Evolutionary conservation across 306 rosid species (phyloP).

Genomic region (Lathyrus oleraceus): DNA sequence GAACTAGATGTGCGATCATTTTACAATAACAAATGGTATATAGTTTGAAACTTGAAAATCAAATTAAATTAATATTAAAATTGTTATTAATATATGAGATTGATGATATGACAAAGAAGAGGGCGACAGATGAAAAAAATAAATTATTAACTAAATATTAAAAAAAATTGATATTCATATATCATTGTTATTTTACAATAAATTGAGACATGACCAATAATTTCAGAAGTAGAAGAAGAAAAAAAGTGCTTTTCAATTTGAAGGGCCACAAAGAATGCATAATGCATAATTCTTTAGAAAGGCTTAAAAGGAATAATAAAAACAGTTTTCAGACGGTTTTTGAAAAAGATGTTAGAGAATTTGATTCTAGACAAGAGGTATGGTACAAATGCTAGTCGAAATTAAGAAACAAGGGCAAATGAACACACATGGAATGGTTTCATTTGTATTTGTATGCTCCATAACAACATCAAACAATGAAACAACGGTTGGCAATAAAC

Average conservation of each 20-base stretch:
- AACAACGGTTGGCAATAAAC: neutral
- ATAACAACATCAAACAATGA: neutral
- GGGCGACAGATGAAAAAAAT: no score
- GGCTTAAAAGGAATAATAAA: neutral
- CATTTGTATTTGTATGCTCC: neutral
- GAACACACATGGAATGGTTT: neutral
- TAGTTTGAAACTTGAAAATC: no score
- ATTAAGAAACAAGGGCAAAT: neutral
- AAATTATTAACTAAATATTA: no score
- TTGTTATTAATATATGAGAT: no score
- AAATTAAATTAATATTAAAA: no score
- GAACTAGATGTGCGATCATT: no score
- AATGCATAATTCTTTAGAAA: neutral
- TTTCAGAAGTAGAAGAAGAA: neutral
- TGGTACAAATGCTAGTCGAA: constrained; percentile 26
- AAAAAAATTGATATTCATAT: no score
- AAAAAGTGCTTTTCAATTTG: neutral
- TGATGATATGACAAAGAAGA: no score
- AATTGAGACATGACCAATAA: neutral
- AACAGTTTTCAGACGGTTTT: neutral
- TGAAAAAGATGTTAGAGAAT: constrained; percentile 19
- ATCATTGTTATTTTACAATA: no score
- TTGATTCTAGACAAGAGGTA: constrained; percentile 27
- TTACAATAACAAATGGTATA: no score
- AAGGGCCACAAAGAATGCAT: neutral